Base-by-base conservation (phyloP, 352 stramenopile genomes). In the Proteromonas lacertae region DNA sequence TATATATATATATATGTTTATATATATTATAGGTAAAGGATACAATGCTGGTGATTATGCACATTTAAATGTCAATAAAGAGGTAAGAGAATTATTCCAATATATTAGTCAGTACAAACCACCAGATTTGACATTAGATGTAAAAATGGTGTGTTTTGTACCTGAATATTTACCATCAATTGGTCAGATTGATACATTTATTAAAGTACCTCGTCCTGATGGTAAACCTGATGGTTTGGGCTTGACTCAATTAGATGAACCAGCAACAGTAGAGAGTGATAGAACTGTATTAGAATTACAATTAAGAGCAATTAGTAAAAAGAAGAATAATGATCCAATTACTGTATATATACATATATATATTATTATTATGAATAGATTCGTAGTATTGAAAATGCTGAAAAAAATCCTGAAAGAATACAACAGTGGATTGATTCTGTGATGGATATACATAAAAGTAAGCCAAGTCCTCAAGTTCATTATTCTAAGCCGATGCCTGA, bases 341-440 rank as follows among this genome's bases (percentile, higher is more conserved):
- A 57, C 71, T 16, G 74, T 93, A n/a, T n/a, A n/a, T n/a, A n/a
- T n/a, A n/a, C n/a, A n/a, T n/a, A n/a, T n/a, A n/a, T n/a, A n/a
- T n/a, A n/a, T n/a, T n/a, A n/a, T n/a, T n/a, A n/a, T n/a, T n/a
- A n/a, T n/a, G n/a, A n/a, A n/a, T n/a, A n/a, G n/a, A n/a, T n/a
- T 14, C 64, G 72, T 23, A 81, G 59, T 42, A 90, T 93, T 26
- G 72, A 89, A 46, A 76, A 90, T 46, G 71, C 77, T n/a, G 60
- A 84, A 45, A 84, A 88, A 30, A 59, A 72, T 9, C 60, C 69
- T 6, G 58, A 71, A 40, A 75, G 89, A 45, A 84, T 93, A 39
- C 61, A 91, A 32, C 56, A 66, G 22, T 93, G 78, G 78, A 78
- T 93, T 43, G 72, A 79, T 36, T 84, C 59, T 47, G 90, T 93